Evolutionary conservation across 208 protist species (phyloP), one percentile per base, ranked within the genome.

Genomic region (Trypanosoma platydactyli): DNA sequence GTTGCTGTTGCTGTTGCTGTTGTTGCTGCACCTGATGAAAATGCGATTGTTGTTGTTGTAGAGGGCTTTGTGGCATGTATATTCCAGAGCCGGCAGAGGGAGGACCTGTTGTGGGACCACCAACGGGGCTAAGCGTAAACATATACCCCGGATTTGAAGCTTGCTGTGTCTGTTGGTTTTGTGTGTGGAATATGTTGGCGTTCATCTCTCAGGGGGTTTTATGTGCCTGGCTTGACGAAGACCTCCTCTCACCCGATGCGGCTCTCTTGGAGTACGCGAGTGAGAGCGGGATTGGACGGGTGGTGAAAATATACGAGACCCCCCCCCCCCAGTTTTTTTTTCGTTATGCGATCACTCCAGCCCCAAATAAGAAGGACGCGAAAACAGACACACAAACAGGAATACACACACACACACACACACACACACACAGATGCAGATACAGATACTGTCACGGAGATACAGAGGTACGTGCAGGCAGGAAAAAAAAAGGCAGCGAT

Each of bases 11-110:
- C 9, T 38, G 33, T 38, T 38, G 33, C 9, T 38, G 33, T 45
- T 45, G 29, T 61, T 38, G 33, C 33, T 38, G 33, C 33, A 38
- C 33, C 3, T 38, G 33, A 38, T 38, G 33, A 38, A 11, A 38
- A 9, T 38, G 33, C 33, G 33, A 38, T 38, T 38, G n/a, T 53
- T 25, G 30, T 59, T 58, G 40, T 45, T 64, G 51, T 51, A 48
- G 29, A 51, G 18, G 33, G 5, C 53, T n/a, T 46, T 25, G 48
- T 5, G 35, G 38, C 41, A 54, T 35, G 24, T 30, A 16, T 18
- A 27, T 27, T 54, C 24, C 5, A 54, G 45, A 50, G 20, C 20
- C 20, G 13, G 4, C 13, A 13, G 4, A 18, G 20, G 3, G 15
- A 13, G 50, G 1, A 13, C 25, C 33, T 30, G 50, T 30, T 54